Evolutionary conservation across 768 basidiomycete genomes (phyloP).

Genomic region (Tephrocybe sp.): DNA sequence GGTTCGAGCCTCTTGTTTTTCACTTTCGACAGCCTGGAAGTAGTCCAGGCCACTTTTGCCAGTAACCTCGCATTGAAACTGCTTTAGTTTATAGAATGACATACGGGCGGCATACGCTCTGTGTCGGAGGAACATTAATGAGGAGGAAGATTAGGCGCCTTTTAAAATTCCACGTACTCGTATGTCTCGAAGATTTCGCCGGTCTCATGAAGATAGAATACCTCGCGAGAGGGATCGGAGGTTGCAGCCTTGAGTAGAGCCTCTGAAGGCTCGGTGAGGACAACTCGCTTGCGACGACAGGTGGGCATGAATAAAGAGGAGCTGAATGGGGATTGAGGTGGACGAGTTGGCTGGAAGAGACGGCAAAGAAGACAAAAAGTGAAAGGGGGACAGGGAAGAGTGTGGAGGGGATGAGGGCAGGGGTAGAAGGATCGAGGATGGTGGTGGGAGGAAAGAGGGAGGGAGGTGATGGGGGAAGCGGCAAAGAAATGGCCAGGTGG

Average conservation of each 20-base stretch:
- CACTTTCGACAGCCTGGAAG: constrained; percentile 91
- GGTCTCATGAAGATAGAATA: constrained; percentile 91
- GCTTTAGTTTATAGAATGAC: constrained; percentile 90
- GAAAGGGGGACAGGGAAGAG: constrained; percentile 12
- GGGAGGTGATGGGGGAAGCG: constrained; percentile 50
- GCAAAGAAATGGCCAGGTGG: constrained; percentile 64
- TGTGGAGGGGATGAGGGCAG: constrained; percentile 15
- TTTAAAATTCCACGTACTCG: constrained; percentile 61
- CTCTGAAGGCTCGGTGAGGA: constrained; percentile 79
- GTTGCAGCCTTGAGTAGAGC: constrained; percentile 63
- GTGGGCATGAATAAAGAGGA: constrained; percentile 61
- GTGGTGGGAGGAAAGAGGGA: constrained; percentile 30
- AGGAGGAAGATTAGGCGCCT: constrained; percentile 24
- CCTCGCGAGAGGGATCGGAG: constrained; percentile 65
- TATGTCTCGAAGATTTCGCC: constrained; percentile 98
- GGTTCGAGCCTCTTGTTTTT: constrained; percentile 83
- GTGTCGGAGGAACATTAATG: constrained; percentile 13
- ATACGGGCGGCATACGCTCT: constrained; percentile 86
- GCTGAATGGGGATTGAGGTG: constrained; percentile 18
- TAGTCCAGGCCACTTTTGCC: constrained; percentile 93
- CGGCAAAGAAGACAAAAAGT: constrained; percentile 15
- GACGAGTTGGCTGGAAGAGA: constrained; percentile 16
- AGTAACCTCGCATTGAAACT: constrained; percentile 97
- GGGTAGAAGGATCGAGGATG: constrained; percentile 19
- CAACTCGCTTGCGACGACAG: constrained; percentile 86